Evolutionary conservation across 768 basidiomycete species (phyloP).

Genomic region (Leccinum olivaceopallidum): DNA sequence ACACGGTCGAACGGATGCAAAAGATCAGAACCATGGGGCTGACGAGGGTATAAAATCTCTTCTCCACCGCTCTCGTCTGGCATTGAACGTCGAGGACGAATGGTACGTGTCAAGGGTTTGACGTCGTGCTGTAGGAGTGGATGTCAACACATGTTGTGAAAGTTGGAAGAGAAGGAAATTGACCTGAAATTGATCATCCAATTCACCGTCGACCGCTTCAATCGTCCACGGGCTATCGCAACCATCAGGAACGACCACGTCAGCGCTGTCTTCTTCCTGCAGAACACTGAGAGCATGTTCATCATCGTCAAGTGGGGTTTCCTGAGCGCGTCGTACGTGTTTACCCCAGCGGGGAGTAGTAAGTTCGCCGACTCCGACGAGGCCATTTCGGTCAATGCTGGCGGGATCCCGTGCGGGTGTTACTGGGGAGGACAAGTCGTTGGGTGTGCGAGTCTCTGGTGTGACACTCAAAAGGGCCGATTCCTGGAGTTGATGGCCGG

Average conservation of each 20-base stretch:
- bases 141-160: conserved; percentile 1
- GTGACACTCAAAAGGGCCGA: conserved; percentile 48
- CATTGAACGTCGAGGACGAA: conserved; percentile 63
- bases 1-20: conserved; percentile 35
- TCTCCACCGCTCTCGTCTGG: conserved; percentile 88
- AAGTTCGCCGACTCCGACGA: conserved; percentile 95
- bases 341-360: conserved; percentile 93
- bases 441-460: conserved; percentile 54
- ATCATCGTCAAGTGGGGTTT: conserved; percentile 41
- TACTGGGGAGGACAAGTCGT: conserved; percentile 64
- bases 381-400: conserved; percentile 77
- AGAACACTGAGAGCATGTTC: conserved; percentile 34
- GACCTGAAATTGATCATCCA: conserved; percentile 71
- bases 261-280: conserved; percentile 33
- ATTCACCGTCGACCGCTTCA: conserved; percentile 80
- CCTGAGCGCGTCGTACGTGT: conserved; percentile 42
- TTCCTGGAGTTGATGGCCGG: conserved; percentile 45
- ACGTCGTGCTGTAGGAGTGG: conserved; percentile 41
- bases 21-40: conserved; percentile 37
- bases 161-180: not conserved
- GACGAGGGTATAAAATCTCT: conserved; percentile 85
- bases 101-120: conserved; percentile 45
- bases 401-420: conserved; percentile 77
- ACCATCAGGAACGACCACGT: conserved; percentile 46
- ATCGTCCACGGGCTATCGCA: conserved; percentile 89